Percentiles rank a stretch among this genome's conserved stretches.
Evolutionary conservation across 2,329 filamentous ascomycete genomes (phyloP).

Genomic region (Alternaria ethzedia): DNA sequence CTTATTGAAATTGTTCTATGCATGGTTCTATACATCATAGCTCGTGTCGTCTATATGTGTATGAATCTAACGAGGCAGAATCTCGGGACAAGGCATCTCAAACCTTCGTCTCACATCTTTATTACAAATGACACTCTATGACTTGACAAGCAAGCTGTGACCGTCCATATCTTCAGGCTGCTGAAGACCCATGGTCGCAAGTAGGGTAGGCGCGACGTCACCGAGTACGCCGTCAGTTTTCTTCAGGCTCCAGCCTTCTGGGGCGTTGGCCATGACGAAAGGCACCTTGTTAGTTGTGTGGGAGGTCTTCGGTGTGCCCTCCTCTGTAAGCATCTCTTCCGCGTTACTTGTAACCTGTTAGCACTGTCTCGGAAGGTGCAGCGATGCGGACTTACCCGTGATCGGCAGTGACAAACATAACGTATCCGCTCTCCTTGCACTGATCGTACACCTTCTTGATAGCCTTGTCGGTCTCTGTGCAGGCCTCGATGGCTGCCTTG

Average conservation of each 20-base stretch:
- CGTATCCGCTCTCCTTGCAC: slow-evolving; percentile 91
- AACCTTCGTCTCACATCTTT: not conserved
- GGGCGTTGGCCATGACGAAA: slow-evolving; percentile 97
- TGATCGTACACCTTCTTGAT: slow-evolving; percentile 92
- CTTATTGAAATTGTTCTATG: not conserved
- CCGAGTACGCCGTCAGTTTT: slow-evolving; percentile 88
- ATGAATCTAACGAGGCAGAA: not conserved
- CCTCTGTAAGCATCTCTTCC: slow-evolving; percentile 97
- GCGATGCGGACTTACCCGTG: slow-evolving; percentile 69
- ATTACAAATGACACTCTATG: slow-evolving; percentile 41
- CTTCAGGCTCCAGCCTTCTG: slow-evolving; percentile 84
- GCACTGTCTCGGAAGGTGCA: slow-evolving; percentile 7
- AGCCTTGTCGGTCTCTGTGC: slow-evolving; percentile 86
- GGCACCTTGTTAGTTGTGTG: slow-evolving; percentile 99
- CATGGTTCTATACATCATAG: not conserved
- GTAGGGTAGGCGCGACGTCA: slow-evolving; percentile 93
- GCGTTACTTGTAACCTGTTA: slow-evolving; percentile 69
- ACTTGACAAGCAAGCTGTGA: slow-evolving; percentile 80
- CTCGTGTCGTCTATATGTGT: not conserved
- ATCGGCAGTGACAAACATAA: slow-evolving; percentile 94
- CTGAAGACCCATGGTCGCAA: slow-evolving; percentile 87
- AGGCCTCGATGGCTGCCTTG: slow-evolving; percentile 86
- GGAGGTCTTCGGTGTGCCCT: slow-evolving; percentile 96
- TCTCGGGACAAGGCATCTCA: not conserved
- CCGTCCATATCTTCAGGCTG: slow-evolving; percentile 94